phyloP scores from a whole-genome alignment of 2,329 filamentous ascomycete genomes.

The Cadophora gregata region DNA sequence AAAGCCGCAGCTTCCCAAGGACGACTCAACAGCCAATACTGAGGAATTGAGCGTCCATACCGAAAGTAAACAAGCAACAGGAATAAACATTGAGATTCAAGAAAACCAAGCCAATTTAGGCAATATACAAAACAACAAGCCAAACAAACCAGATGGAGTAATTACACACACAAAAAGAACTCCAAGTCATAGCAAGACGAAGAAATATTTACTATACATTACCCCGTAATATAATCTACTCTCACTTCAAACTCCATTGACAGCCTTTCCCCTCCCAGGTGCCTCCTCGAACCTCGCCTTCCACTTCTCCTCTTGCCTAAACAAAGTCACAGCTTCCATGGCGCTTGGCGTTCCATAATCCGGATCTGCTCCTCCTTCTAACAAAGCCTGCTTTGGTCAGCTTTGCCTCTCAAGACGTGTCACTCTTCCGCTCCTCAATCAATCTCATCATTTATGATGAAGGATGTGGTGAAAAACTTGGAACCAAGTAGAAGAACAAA shows the following conservation, averaged over 20 bases:
- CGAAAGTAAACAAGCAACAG: not conserved
- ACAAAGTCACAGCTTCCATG: slow-evolving; percentile 55
- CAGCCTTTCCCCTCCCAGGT: slow-evolving; percentile 53
- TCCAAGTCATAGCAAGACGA: not conserved
- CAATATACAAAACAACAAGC: not conserved
- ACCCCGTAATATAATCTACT: not conserved
- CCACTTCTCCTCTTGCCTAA: slow-evolving; percentile 59
- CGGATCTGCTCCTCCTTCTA: slow-evolving; percentile 61
- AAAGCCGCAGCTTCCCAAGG: not conserved
- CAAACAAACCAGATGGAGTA: not conserved
- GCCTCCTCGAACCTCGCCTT: slow-evolving; percentile 55
- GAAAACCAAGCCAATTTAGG: not conserved
- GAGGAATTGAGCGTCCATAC: not conserved
- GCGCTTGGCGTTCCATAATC: slow-evolving; percentile 58
- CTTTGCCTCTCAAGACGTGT: not conserved
- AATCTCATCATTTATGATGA: too few species aligned
- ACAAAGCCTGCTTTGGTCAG: slow-evolving; percentile 44
- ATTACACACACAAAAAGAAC: not conserved
- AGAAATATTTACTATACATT: not conserved
- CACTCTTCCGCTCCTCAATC: not conserved
- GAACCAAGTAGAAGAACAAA: slow-evolving; percentile 38
- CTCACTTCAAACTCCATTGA: not conserved
- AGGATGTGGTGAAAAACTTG: not conserved
- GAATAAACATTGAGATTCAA: not conserved
- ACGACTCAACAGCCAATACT: not conserved